Evolutionary conservation across 2,329 filamentous ascomycete species (phyloP).

Genomic region (Colletotrichum sp.): DNA sequence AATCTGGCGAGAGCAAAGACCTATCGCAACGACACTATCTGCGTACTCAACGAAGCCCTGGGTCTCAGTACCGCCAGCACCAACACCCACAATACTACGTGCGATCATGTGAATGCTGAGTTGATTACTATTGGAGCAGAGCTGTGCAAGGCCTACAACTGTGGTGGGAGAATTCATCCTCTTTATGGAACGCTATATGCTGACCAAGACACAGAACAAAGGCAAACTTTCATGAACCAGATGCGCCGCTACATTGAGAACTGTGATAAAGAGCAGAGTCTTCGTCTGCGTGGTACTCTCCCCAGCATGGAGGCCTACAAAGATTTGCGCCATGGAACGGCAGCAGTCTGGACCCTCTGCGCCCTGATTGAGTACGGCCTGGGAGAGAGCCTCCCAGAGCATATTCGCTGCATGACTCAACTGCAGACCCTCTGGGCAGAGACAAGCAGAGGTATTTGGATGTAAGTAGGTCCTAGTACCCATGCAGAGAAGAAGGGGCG

Average conservation of each 20-base stretch:
- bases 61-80: neutral
- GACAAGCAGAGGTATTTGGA: constrained; percentile 25
- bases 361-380: constrained; percentile 28
- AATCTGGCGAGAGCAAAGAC: constrained; percentile 29
- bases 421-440: constrained; percentile 26
- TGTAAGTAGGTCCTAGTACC: constrained; percentile 6
- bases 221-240: constrained; percentile 20
- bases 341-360: constrained; percentile 28
- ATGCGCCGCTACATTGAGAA: constrained; percentile 26
- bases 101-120: constrained; percentile 27
- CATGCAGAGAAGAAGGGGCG: neutral
- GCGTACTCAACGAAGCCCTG: constrained; percentile 23
- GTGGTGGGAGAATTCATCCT: neutral
- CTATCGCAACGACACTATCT: constrained; percentile 28
- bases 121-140: constrained; percentile 27
- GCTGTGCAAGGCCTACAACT: neutral
- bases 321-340: constrained; percentile 29
- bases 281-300: constrained; percentile 26
- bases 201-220: neutral
- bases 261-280: constrained; percentile 31
- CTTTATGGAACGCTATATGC: neutral
- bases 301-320: constrained; percentile 33
- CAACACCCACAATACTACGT: neutral
- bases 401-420: constrained; percentile 4
- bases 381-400: neutral